Conservation (phyloP, 1,284 basidiomycete genomes). For the Phlebopus sp. region DNA sequence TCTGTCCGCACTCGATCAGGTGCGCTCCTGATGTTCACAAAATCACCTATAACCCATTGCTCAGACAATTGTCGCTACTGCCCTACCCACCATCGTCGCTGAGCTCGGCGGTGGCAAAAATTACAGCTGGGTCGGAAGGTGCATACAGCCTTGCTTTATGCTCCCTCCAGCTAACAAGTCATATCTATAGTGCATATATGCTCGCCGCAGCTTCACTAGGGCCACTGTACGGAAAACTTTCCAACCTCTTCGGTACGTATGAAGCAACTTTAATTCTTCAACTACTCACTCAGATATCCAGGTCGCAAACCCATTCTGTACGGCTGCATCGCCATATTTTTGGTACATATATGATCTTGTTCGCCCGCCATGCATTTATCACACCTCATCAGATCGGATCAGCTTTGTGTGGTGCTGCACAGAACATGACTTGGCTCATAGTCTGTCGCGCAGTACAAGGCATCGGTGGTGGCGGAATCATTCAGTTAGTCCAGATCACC, state of each 20-base stretch:
- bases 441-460: conserved; percentile 50
- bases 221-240: conserved; percentile 41
- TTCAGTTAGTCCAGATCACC: conserved; percentile 37
- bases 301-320: conserved; percentile 42
- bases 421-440: conserved; percentile 47
- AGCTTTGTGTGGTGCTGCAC: conserved; percentile 49
- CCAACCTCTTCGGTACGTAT: conserved; percentile 27
- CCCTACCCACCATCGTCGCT: conserved; percentile 36
- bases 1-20: conserved; percentile 59
- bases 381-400: conserved; percentile 37
- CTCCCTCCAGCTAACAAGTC: neutral
- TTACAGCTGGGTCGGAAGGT: conserved; percentile 36
- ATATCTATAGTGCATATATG: conserved; percentile 34
- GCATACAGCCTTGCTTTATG: neutral
- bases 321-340: conserved; percentile 37
- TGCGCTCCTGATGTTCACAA: conserved; percentile 17
- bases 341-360: conserved; percentile 25
- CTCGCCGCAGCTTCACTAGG: conserved; percentile 32
- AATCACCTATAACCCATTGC: neutral
- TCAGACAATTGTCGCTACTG: conserved; percentile 40
- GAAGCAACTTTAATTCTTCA: neutral
- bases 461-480: conserved; percentile 47
- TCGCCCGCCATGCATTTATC: neutral
- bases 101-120: conserved; percentile 38
- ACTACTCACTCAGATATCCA: conserved; percentile 3